Evolutionary conservation across 2,329 filamentous ascomycete genomes (phyloP), one percentile per base, ranked within the genome.

Genomic region (Talaromyces rugulosus): DNA sequence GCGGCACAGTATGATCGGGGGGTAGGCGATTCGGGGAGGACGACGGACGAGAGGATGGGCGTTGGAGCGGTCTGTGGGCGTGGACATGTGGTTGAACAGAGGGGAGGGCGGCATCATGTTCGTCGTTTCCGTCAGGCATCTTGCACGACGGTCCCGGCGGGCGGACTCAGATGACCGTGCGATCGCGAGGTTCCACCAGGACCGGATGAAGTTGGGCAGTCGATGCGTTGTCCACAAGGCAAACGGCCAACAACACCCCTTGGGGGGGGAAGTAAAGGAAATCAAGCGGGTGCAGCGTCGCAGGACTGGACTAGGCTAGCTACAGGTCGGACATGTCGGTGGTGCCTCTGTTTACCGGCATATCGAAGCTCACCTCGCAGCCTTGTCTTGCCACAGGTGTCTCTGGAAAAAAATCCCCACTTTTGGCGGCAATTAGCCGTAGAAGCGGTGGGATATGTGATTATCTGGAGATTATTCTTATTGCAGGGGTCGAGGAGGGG

Each of bases 101-200:
- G 31, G 61, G 33, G 44, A 59, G 36, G 34, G 40, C 33, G 34
- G 40, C 54, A 47, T 54, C 61, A 75, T 62, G 51, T 66, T 78
- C 72, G 70, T 74, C 70, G 73, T 75, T 70, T 69, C 71, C 72
- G 71, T 74, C 74, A 71, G 77, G 73, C 77, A 79, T 79, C 67
- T 74, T 77, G 76, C 62, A 62, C 56, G 34, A 61, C 56, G 42
- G 72, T 73, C 72, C 69, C 66, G 67, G 67, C 66, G 67, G 67
- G 63, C 66, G 63, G 66, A 66, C 66, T 68, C 69, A 69, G 56
- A 40, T 66, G 67, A 69, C 68, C 66, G 64, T 68, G 68, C 67
- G 68, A 66, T 68, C 23, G 63, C 50, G 34, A 44, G 60, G 56
- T 60, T 62, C 63, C 60, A 65, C 59, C 50, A 50, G 44, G 59